These are phyloP conservation scores for Fusarium vanettenii DNA, from an alignment of 2,329 filamentous ascomycete species.

Conservation along the genomic window DNA sequence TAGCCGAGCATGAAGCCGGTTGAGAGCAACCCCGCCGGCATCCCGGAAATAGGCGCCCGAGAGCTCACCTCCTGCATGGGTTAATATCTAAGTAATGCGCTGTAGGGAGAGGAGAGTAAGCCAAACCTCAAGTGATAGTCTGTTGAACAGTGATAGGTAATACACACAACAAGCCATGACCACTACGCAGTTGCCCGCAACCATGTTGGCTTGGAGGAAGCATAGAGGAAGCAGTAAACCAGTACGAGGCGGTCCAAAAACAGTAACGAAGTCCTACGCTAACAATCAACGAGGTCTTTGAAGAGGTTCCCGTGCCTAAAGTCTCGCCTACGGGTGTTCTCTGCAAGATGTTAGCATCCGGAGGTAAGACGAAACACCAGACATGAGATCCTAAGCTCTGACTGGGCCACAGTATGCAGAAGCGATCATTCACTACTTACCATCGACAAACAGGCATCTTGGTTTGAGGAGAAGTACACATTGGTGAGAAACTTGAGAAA, in stretches of 20 bases:
- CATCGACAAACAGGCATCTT: slow-evolving; percentile 34
- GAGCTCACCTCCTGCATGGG: background rate
- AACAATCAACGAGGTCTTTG: background rate
- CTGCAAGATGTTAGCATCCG: slow-evolving; percentile 24
- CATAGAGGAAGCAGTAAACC: slow-evolving; percentile 44
- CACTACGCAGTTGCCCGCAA: slow-evolving; percentile 1
- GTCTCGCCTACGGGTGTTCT: slow-evolving; percentile 10
- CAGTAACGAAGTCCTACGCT: fast-evolving
- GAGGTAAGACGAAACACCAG: slow-evolving; percentile 1
- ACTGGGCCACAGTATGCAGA: slow-evolving; percentile 8
- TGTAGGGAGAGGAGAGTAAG: background rate
- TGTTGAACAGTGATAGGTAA: background rate
- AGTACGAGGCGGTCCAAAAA: background rate
- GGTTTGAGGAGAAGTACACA: slow-evolving; percentile 35
- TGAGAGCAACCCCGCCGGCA: background rate
- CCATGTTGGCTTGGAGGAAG: slow-evolving; percentile 52
- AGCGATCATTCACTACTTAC: slow-evolving; percentile 27
- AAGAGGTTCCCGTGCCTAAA: slow-evolving; percentile 7
- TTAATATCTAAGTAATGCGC: background rate
- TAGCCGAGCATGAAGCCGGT: background rate
- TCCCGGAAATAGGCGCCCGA: background rate
- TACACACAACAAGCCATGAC: background rate
- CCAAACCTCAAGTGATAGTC: background rate
- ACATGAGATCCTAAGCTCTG: background rate
- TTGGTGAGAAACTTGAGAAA: slow-evolving; percentile 6